phyloP scores from a whole-genome alignment of 352 stramenopile species.

The Elongisporangium undulatum region DNA sequence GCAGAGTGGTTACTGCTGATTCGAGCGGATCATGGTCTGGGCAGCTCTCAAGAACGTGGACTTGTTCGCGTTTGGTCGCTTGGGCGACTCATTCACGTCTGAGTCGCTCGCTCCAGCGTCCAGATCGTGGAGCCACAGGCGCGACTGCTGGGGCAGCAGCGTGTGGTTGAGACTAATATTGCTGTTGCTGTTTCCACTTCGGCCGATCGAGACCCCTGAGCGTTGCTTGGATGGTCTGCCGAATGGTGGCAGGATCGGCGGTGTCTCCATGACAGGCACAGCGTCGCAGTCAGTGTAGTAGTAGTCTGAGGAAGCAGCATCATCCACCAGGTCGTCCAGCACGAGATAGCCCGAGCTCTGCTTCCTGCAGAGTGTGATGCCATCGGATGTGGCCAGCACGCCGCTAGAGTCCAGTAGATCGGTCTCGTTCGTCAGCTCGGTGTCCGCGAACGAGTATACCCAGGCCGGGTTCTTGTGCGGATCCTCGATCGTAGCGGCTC shows the following conservation, averaged over 20 bases:
- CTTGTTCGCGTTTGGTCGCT: too few species aligned
- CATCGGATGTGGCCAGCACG: background rate
- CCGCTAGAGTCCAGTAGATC: background rate
- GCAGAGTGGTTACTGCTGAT: too few species aligned
- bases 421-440: background rate
- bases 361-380: background rate
- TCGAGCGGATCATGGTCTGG: too few species aligned
- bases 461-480: background rate
- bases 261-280: background rate
- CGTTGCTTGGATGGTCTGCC: background rate
- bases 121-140: background rate
- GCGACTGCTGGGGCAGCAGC: background rate
- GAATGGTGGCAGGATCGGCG: background rate
- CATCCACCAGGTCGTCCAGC: background rate
- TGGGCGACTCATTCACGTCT: too few species aligned
- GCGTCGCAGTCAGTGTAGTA: background rate
- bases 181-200: background rate
- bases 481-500: background rate
- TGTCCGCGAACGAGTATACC: background rate
- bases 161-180: background rate
- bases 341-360: background rate
- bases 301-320: background rate
- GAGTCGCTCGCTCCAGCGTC: background rate
- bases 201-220: background rate
- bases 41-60: too few species aligned